Base-by-base conservation (phyloP, 2,329 filamentous ascomycete genomes). In the Cordyceps farinosa region DNA sequence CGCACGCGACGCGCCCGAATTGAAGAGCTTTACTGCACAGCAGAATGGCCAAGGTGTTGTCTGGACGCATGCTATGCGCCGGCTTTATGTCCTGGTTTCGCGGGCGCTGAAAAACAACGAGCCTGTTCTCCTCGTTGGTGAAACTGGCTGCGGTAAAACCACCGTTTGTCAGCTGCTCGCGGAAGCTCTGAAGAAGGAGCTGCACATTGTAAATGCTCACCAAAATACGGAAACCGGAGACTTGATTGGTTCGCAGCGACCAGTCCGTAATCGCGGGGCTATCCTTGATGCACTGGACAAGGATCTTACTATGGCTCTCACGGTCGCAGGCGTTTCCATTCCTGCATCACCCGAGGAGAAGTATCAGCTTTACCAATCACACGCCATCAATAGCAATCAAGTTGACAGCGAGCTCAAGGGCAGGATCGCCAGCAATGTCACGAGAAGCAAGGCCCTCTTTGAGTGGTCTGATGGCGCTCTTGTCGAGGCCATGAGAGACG, bases 221-320 rank as follows among this genome's bases (percentile, higher is more conserved):
- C 94, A 98, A 69, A 99, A 99, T 68, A 93, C 95, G 0, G 96
- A 99, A 74, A 98, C 96, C 0, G 94, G 95, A 17, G 95, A 99
- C 75, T 82, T 99, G 11, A 98, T 99, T 67, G 95, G 95, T 67
- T 95, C 95, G 3, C 95, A 99, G 74, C 82, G 95, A 65, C 95
- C 95, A 3, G 86, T 98, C 29, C 85, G 96, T 66, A 98, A 98
- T 73, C 86, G 93, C 48, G 86, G 88, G 15, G 86, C 86, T 1
- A 86, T 96, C 40, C 78, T 90, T 42, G 85, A 89, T 34, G 75
- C 84, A 1, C 78, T 98, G 36, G 79, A 81, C 38, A 74, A 81
- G n/a, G 87, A 90, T 69, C 75, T 97, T 34, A 67, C 75, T 11
- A 68, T 76, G 17, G 77, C 80, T 11, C 73, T 88, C 11, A 67